Evolutionary conservation across 345 rosid genomes (phyloP).

Genomic region (Eucalyptus globulus): DNA sequence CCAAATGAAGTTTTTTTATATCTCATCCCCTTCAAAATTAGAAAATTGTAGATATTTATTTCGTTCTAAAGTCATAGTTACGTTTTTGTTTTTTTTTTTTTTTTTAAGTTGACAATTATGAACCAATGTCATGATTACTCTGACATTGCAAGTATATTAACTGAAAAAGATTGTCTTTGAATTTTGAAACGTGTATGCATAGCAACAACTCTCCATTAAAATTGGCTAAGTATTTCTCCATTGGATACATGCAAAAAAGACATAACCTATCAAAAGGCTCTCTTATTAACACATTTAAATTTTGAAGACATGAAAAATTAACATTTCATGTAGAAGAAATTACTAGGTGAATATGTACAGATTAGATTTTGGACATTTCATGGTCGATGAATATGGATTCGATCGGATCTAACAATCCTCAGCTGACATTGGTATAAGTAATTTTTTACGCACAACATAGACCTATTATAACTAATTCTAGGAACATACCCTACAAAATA

Average conservation of each 20-base stretch:
- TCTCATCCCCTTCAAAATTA: background rate
- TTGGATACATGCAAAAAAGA: background rate
- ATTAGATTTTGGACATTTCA: background rate
- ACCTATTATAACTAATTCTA: no score
- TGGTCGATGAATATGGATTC: rapidly evolving
- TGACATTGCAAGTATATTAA: background rate
- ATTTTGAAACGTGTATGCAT: background rate
- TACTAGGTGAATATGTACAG: background rate
- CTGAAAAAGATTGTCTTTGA: background rate
- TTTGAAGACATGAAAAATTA: background rate
- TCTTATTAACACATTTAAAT: background rate
- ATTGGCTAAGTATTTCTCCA: background rate
- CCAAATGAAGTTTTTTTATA: background rate
- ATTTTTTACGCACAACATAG: rapidly evolving
- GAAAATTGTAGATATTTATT: no score
- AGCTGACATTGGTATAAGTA: no score
- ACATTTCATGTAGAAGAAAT: no score
- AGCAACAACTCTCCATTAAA: background rate
- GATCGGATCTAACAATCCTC: rapidly evolving
- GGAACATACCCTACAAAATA: background rate
- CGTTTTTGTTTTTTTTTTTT: no score
- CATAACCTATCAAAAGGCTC: background rate
- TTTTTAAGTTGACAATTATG: background rate
- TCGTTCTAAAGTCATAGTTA: background rate
- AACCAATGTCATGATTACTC: background rate